Conservation (phyloP, 129 eudicot species). For the Pulicaria dysenterica region DNA sequence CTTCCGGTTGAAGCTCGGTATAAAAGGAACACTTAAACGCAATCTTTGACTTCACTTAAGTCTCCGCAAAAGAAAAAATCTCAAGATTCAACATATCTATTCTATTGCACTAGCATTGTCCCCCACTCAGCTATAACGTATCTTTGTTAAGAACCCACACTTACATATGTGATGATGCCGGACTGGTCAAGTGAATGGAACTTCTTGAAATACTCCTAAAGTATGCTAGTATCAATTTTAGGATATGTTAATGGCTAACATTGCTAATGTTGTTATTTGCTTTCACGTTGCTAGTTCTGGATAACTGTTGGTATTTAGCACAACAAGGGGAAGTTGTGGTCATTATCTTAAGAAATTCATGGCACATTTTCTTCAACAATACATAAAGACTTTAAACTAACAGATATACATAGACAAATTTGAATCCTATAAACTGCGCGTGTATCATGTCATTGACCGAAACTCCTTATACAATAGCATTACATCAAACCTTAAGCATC, state of each 20-base stretch:
- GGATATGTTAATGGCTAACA: not conserved
- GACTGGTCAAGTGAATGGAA: no score
- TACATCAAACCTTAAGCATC: not conserved
- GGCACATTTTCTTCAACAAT: not conserved
- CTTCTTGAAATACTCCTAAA: not conserved
- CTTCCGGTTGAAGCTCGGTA: not conserved
- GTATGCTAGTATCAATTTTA: not conserved
- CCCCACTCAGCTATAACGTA: not conserved
- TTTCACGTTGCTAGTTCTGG: not conserved
- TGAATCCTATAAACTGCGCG: not conserved
- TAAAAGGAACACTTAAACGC: not conserved
- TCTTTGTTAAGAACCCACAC: no score
- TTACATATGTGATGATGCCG: no score
- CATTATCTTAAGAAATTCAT: slow-evolving; percentile 2
- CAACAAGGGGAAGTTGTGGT: not conserved
- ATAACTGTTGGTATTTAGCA: not conserved
- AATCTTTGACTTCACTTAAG: not conserved
- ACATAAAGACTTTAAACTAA: not conserved
- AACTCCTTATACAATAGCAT: not conserved
- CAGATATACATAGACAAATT: not conserved
- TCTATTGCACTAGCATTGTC: not conserved
- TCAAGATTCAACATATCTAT: not conserved
- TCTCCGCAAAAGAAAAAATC: not conserved
- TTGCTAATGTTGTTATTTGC: not conserved
- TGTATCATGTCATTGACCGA: not conserved